phyloP scores from a whole-genome alignment of 495 filamentous ascomycete species.

The Penicillium robsamsonii region DNA sequence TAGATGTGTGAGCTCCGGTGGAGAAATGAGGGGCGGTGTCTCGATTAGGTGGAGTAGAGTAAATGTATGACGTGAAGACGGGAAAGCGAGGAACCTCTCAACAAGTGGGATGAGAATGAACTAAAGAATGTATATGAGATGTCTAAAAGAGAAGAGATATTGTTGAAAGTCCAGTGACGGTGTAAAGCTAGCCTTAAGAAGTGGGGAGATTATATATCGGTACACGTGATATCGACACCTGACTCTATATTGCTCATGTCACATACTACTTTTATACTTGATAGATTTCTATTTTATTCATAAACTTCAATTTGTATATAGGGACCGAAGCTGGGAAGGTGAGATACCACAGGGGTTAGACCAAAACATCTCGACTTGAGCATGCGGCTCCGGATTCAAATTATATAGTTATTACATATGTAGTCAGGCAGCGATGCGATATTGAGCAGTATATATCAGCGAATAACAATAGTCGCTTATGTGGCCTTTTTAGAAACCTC shows the following conservation, averaged over 20 bases:
- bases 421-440: too few relatives aligned
- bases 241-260: conserved; percentile 5
- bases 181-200: not conserved
- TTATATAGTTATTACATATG: not conserved
- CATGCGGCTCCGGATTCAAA: too few relatives aligned
- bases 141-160: not conserved
- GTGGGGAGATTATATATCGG: conserved; percentile 1
- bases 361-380: too few relatives aligned
- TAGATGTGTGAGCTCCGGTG: conserved; percentile 7
- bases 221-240: conserved; percentile 9
- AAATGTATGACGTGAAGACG: conserved; percentile 9
- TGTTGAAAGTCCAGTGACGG: not conserved
- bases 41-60: conserved; percentile 4
- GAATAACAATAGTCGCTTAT: too few relatives aligned
- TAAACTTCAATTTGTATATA: not conserved
- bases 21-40: conserved; percentile 10
- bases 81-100: not conserved
- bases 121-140: not conserved
- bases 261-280: not conserved
- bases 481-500: too few relatives aligned
- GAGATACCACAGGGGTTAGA: not conserved
- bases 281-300: not conserved
- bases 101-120: not conserved
- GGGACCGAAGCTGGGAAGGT: not conserved
- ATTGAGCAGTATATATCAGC: too few relatives aligned